Base-by-base conservation (phyloP, 768 basidiomycete species). In the Mycena haematopus region DNA sequence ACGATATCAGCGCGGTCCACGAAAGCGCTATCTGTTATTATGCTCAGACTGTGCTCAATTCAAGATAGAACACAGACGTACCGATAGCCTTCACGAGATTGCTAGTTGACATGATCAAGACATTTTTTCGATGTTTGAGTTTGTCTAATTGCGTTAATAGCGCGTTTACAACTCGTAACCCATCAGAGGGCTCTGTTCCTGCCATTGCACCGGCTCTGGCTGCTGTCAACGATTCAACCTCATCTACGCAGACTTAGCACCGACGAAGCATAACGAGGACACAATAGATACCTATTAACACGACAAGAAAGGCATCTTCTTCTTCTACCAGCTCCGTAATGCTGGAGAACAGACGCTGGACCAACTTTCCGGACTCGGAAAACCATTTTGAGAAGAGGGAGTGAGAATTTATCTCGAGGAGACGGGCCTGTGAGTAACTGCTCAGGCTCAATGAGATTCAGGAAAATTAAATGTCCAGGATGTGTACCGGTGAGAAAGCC, bases 371-470 rank as follows among this genome's bases (percentile, higher is more conserved):
- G 0, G 95, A 97, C 73, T 99, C 97, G 0, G 96, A 98, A 77
- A 99, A 99, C 96, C 97, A 99, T 69, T 95, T 92, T 17, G 94
- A 96, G 74, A 99, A 99, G 17, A 99, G 83, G 2, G 96, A 98
- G 76, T 99, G 97, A 0, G 97, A 96, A 73, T 99, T 99, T 71
- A 99, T 97, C 75, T 99, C 97, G 47, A 99, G 84, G 13, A 99
- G 80, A 49, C 94, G 91, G 36, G 93, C 86, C 74, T 92, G 84
- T 0, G 90, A 80, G 73, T 97, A 99, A 27, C 95, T 96, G 68
- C 51, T 38, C 21, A 44, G 21, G 38, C 24, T 55, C 52, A 45
- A 21, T 19, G 31, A 66, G 54, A 49, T 45, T 17, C 66, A 11
- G 21, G 13, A 45, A 56, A n/a, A 40, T 21, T 21, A 19, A 21